Conservation (phyloP, 768 basidiomycete species). For the Termitomyces sp. region DNA sequence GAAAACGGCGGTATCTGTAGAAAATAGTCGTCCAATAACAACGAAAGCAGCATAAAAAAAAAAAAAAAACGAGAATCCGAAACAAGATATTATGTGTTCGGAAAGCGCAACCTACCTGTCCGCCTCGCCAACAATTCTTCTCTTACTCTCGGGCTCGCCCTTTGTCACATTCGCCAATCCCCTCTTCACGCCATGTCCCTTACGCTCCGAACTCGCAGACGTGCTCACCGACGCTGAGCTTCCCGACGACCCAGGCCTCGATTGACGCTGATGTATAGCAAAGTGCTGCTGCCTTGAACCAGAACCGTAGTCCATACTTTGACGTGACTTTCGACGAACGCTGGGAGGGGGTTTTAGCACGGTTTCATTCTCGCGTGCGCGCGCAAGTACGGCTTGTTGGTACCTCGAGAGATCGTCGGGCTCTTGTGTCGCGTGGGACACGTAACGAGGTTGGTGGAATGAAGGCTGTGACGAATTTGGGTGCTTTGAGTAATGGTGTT, state of each 20-base stretch:
- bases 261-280: too few relatives aligned
- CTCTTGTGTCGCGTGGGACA: neutral
- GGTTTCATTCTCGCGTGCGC: neutral
- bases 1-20: too few relatives aligned
- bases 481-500: neutral
- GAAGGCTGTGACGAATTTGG: neutral
- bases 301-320: neutral
- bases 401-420: constrained; percentile 1
- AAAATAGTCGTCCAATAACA: too few relatives aligned
- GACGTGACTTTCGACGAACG: neutral
- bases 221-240: neutral
- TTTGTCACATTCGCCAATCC: neutral
- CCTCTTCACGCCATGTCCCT: neutral
- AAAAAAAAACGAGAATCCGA: too few relatives aligned
- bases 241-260: neutral
- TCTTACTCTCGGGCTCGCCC: constrained; percentile 1
- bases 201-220: neutral
- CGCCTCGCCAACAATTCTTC: neutral
- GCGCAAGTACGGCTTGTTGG: neutral
- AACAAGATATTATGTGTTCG: too few relatives aligned
- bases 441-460: neutral
- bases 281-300: neutral
- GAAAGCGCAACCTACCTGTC: too few relatives aligned
- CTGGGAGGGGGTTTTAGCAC: neutral
- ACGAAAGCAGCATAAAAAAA: too few relatives aligned